A percentile compares a stretch with the other conserved stretches of the same genome.
These are phyloP conservation scores for Colletotrichum cordylinicola DNA, from an alignment of 2,329 filamentous ascomycete genomes.

Conservation along the genomic window DNA sequence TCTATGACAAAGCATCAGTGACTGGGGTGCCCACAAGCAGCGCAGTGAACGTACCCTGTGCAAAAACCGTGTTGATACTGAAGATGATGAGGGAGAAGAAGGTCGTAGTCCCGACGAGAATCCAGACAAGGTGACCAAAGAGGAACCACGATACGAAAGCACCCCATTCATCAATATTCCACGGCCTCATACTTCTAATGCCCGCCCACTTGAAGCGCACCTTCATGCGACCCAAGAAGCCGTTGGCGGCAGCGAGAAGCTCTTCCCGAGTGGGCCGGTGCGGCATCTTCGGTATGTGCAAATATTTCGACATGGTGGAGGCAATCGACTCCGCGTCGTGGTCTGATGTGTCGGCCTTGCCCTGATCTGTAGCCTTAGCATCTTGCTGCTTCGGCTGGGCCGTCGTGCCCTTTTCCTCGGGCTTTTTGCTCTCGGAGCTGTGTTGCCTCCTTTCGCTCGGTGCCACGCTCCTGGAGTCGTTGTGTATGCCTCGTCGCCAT, in stretches of 20 bases:
- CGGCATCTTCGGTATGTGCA: constrained; percentile 71
- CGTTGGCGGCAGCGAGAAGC: constrained; percentile 86
- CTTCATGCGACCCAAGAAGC: constrained; percentile 88
- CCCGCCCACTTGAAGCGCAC: constrained; percentile 98
- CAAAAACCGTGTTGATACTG: constrained; percentile 93
- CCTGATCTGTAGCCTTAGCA: constrained; percentile 17
- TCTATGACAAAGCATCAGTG: constrained; percentile 56
- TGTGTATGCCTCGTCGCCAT: constrained; percentile 40
- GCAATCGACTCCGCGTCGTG: constrained; percentile 48
- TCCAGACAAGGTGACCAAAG: constrained; percentile 91
- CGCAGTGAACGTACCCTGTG: constrained; percentile 69
- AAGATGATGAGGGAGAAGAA: constrained; percentile 94
- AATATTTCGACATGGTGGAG: constrained; percentile 62
- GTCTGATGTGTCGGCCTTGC: constrained; percentile 24
- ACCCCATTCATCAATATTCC: constrained; percentile 95
- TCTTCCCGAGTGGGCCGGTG: constrained; percentile 94
- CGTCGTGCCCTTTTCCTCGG: constrained; percentile 18
- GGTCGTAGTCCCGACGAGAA: constrained; percentile 95
- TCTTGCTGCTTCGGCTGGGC: not conserved
- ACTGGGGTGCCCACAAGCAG: not conserved
- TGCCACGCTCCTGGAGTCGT: constrained; percentile 25
- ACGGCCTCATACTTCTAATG: constrained; percentile 90
- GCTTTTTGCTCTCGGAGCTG: constrained; percentile 30
- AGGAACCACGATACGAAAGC: constrained; percentile 95
- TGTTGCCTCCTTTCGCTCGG: constrained; percentile 35